Evolutionary conservation across 2,329 filamentous ascomycete genomes (phyloP), one percentile per base, ranked within the genome.

Genomic region (Endoconidiophora laricicola): DNA sequence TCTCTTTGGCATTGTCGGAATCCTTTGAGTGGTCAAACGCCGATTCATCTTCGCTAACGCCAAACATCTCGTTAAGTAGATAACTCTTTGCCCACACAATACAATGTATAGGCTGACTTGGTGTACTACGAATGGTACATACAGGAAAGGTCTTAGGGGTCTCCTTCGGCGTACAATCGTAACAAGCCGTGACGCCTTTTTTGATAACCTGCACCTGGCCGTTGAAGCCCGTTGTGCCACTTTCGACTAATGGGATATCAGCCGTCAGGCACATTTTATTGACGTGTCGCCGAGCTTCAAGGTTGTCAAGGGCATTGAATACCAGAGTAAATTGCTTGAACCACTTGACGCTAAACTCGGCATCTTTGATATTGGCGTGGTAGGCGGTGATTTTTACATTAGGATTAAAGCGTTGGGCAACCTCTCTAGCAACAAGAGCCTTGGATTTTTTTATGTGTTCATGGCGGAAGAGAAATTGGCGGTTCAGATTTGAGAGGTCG

Each of bases 51-150:
- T 96, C 90, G 58, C 86, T 93, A 2, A 79, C 78, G 16, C 91
- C 91, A 58, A 95, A 98, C 6, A 98, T 79, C 63, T 98, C 91
- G 65, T 86, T 91, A 54, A 98, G 76, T 6, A 98, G 73, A 63
- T 96, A 98, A 62, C 87, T 94, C 67, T 96, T 98, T 18, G 78
- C 90, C 91, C 91, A 98, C 2, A 98, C 90, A 54, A 98, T 98
- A 67, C 91, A 96, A 66, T 98, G 91, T 41, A 98, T 96, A 0
- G 90, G 86, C 59, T 96, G 90, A 56, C 84, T 94, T 0, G 91
- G 91, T 0, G 88, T 98, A 63, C 86, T 95, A 62, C 91, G 79
- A 58, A 98, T 96, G 1, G 91, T 98, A 68, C 91, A 98, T 40
- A 96, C 88, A 1, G 91, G 88, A 60, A 93, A 96, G 1, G 83